phyloP scores from a whole-genome alignment of 208 protist species.

The Vickermania ingenoplastis region DNA sequence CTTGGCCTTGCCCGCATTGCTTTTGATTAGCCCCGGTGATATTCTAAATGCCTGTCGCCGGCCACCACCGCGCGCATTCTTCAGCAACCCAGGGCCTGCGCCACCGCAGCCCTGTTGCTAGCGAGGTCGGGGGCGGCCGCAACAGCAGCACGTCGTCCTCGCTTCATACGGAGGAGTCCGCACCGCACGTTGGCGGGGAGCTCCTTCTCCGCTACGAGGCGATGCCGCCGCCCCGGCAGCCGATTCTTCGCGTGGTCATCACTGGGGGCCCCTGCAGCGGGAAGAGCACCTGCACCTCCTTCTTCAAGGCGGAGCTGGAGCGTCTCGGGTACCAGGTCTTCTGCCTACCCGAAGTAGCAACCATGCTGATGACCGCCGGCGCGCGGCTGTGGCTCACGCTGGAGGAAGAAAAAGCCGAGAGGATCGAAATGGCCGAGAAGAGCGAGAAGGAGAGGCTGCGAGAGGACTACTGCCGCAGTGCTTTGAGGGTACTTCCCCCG shows the following conservation, averaged over 20 bases:
- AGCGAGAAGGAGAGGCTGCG: neutral
- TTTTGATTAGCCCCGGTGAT: too few relatives aligned
- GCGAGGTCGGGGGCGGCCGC: too few relatives aligned
- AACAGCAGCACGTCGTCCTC: neutral
- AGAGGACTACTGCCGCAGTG: neutral
- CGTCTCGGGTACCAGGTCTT: slow-evolving; percentile 24
- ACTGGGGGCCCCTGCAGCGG: slow-evolving; percentile 51
- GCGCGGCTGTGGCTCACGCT: slow-evolving; percentile 20
- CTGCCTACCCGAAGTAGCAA: slow-evolving; percentile 43
- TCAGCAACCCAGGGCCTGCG: too few relatives aligned
- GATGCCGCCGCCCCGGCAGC: slow-evolving; percentile 13
- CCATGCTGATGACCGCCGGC: slow-evolving; percentile 27
- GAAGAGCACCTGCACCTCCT: slow-evolving; percentile 24
- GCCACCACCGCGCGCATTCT: too few relatives aligned
- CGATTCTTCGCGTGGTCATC: slow-evolving; percentile 36
- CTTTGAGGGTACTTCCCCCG: neutral
- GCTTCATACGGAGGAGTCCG: neutral
- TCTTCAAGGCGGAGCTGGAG: slow-evolving; percentile 19
- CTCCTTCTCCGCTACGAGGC: slow-evolving; percentile 2
- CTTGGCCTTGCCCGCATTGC: too few relatives aligned
- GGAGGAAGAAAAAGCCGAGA: slow-evolving; percentile 10
- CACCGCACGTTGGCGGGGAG: neutral
- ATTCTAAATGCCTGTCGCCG: too few relatives aligned
- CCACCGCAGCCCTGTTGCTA: too few relatives aligned
- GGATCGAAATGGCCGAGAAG: slow-evolving; percentile 3